Conservation (phyloP, 495 filamentous ascomycete species). For the Lasiosphaeria miniovina region DNA sequence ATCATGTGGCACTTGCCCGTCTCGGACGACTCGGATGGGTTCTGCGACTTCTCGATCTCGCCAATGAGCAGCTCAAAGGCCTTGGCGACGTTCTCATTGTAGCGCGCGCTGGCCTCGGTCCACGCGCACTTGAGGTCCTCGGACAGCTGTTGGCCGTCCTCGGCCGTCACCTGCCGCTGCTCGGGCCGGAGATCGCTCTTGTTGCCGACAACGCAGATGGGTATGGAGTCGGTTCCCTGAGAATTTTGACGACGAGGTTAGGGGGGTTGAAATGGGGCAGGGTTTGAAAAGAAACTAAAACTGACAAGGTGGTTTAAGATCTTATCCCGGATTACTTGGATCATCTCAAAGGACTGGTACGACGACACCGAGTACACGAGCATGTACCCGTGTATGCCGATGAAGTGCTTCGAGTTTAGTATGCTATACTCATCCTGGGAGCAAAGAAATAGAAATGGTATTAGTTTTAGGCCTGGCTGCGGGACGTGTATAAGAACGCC, state of each 20-base stretch:
- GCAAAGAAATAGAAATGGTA: not conserved
- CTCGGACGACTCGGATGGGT: slow-evolving; percentile 76
- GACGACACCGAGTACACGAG: slow-evolving; percentile 94
- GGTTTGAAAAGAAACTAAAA: slow-evolving; percentile 15
- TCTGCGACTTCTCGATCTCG: slow-evolving; percentile 92
- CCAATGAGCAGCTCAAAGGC: slow-evolving; percentile 94
- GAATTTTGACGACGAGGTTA: not conserved
- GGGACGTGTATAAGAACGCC: not conserved
- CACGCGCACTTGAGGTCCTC: slow-evolving; percentile 88
- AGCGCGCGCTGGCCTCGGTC: slow-evolving; percentile 90
- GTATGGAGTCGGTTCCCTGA: slow-evolving; percentile 88
- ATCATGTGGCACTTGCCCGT: slow-evolving; percentile 81
- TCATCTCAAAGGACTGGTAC: slow-evolving; percentile 94
- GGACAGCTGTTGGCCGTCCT: slow-evolving; percentile 75
- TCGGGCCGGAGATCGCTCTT: slow-evolving; percentile 92
- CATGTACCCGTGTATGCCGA: slow-evolving; percentile 99
- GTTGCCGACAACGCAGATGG: slow-evolving; percentile 92
- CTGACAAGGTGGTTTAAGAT: slow-evolving; percentile 92
- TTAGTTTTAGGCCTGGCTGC: not conserved
- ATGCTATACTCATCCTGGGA: slow-evolving; percentile 94
- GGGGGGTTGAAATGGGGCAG: slow-evolving; percentile 6
- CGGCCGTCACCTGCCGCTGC: slow-evolving; percentile 83
- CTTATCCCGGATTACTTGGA: slow-evolving; percentile 91
- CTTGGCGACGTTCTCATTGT: slow-evolving; percentile 87
- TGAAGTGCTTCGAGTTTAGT: slow-evolving; percentile 97